Evolutionary conservation across 2,329 filamentous ascomycete species (phyloP), one percentile per base, ranked within the genome.

Genomic region (Zymoseptoria tritici): DNA sequence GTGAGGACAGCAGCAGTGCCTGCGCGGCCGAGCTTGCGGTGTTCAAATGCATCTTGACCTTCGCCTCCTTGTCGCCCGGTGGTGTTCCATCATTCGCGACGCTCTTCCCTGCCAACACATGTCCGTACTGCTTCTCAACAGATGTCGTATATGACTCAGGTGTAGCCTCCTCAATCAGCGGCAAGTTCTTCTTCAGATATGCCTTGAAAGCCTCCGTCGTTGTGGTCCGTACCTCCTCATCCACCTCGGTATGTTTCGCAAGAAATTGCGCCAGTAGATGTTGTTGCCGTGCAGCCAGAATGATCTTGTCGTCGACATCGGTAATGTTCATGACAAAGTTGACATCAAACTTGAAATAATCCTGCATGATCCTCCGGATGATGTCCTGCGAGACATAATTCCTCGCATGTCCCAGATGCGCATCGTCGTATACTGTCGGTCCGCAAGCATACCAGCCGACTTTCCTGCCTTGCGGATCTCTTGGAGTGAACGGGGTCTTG

Each of bases 301-400:
- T 85, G 68, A 86, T 89, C 80, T 76, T 75, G 67, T 76, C 74
- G 57, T 91, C 88, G 49, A 93, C 73, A 68, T 93, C 91, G 26
- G 91, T 96, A 64, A 94, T 91, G 76, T 96, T 96, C 87, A 95
- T 94, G 65, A 96, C 89, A 76, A 95, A 96, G 61, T 86, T 85
- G 66, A 96, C 84, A 50, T 91, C 79, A 74, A 89, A 94, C 62
- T 85, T 84, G 73, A 96, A 95, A 76, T 94, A 93, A 73, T 93
- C 85, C 70, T 83, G 80, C 74, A 96, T 77, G 68, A 96, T 90
- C 68, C 91, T 85, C 62, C 91, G 84, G 67, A 96, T 86, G 64
- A 96, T 91, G 74, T 96, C 91, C 52, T 90, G 93, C 55, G 87
- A 90, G 64, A 96, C 89, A 82, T 96, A 96, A 77, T 96, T 96